These are phyloP conservation scores for Backusella sp. DNA, from an alignment of 192 early-diverging fungal species.

Conservation along the genomic window DNA sequence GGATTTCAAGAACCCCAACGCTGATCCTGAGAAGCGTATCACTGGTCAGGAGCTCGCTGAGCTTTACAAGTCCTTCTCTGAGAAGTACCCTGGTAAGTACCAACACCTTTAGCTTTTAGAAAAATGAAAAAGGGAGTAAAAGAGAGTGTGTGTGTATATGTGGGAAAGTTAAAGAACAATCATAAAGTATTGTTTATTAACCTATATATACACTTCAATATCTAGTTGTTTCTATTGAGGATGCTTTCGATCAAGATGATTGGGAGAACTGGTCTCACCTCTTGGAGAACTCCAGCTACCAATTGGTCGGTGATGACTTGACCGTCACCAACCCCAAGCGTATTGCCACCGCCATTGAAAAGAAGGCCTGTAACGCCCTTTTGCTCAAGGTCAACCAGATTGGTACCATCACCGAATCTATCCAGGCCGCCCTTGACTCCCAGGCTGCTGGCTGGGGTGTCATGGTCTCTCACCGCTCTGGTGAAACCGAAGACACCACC, in stretches of 20 bases:
- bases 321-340: slow-evolving; percentile 97
- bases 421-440: slow-evolving; percentile 75
- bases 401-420: slow-evolving; percentile 95
- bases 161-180: background rate
- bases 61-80: slow-evolving; percentile 80
- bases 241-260: slow-evolving; percentile 99
- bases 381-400: slow-evolving; percentile 99
- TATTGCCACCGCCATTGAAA: slow-evolving; percentile 86
- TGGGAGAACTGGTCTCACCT: slow-evolving; percentile 90
- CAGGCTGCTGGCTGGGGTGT: slow-evolving; percentile 95
- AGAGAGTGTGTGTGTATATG: too few relatives aligned
- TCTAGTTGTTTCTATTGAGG: slow-evolving; percentile 89
- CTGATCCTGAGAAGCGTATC: slow-evolving; percentile 71
- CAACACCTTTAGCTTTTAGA: slow-evolving; percentile 1
- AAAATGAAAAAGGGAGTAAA: background rate
- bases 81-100: slow-evolving; percentile 72
- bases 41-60: slow-evolving; percentile 78
- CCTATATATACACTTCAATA: background rate
- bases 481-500: slow-evolving; percentile 97
- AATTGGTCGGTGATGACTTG: slow-evolving; percentile 89
- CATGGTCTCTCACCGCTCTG: slow-evolving; percentile 99
- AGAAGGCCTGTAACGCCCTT: slow-evolving; percentile 93
- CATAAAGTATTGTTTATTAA: background rate
- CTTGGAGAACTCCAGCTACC: slow-evolving; percentile 42
- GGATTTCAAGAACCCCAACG: slow-evolving; percentile 93